Evolutionary conservation across 1,284 basidiomycete species (phyloP).

Genomic region (Ustilago loliicola): DNA sequence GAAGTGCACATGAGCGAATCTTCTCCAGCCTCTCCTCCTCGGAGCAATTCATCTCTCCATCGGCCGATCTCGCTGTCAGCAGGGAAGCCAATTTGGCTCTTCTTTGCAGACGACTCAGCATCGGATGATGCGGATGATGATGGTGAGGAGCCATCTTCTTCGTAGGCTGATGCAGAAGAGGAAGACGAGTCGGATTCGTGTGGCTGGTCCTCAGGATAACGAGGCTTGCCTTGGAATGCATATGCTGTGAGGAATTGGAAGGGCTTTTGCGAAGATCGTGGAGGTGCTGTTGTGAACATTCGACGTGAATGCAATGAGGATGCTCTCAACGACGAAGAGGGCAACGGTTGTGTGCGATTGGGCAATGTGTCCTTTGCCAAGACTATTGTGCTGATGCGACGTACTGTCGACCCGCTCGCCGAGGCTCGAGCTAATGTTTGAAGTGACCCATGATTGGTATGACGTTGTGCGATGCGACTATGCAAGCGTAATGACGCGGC

Average conservation of each 20-base stretch:
- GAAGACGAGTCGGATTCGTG: constrained; percentile 33
- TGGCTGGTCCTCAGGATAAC: constrained; percentile 58
- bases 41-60: constrained; percentile 77
- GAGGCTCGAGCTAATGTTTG: neutral
- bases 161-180: constrained; percentile 24
- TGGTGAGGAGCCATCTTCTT: constrained; percentile 24
- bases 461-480: constrained; percentile 9
- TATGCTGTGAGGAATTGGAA: constrained; percentile 81
- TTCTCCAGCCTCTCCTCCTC: constrained; percentile 75
- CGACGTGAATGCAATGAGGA: constrained; percentile 5
- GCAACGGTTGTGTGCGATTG: neutral
- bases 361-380: neutral
- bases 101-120: constrained; percentile 8
- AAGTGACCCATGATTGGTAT: constrained; percentile 3
- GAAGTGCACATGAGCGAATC: constrained; percentile 74
- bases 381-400: constrained; percentile 11
- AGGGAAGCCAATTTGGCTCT: constrained; percentile 75
- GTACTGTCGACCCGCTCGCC: neutral
- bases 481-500: constrained; percentile 18
- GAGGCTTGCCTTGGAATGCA: constrained; percentile 83
- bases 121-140: constrained; percentile 10
- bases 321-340: constrained; percentile 3
- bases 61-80: constrained; percentile 77
- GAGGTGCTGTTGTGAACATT: constrained; percentile 26
- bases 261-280: constrained; percentile 61